A percentile compares a stretch with the other conserved stretches of the same genome.
phyloP scores from a whole-genome alignment of 441 rosid species.

The Erodium chrysanthum region DNA sequence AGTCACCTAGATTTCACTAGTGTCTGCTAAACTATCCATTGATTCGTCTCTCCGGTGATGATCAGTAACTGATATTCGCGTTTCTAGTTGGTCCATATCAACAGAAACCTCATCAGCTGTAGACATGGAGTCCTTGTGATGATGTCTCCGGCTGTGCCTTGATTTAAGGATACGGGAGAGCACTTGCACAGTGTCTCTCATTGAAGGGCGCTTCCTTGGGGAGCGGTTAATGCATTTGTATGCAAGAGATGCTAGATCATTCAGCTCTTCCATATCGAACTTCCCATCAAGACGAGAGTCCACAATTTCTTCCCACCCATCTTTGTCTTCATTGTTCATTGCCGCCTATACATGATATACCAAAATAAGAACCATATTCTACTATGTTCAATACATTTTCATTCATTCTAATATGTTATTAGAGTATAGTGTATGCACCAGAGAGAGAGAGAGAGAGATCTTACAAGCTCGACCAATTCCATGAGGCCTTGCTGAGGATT shows the following conservation, averaged over 20 bases:
- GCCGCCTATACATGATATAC: slow-evolving; percentile 51
- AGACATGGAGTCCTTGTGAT: slow-evolving; percentile 35
- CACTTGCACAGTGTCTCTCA: slow-evolving; percentile 89
- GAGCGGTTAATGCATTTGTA: slow-evolving; percentile 65
- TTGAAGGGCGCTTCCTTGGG: slow-evolving; percentile 72
- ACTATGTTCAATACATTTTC: background rate
- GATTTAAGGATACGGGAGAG: slow-evolving; percentile 55
- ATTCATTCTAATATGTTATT: background rate
- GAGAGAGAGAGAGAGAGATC: slow-evolving; percentile 13
- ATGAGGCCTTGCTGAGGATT: slow-evolving; percentile 92
- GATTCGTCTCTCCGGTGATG: slow-evolving; percentile 56
- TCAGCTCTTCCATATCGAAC: slow-evolving; percentile 61
- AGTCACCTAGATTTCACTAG: slow-evolving; percentile 32
- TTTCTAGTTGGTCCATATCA: slow-evolving; percentile 40
- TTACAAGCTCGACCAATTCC: slow-evolving; percentile 90
- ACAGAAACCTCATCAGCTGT: slow-evolving; percentile 38
- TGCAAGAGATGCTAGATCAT: slow-evolving; percentile 77
- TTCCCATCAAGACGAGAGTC: slow-evolving; percentile 70
- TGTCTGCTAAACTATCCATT: slow-evolving; percentile 53
- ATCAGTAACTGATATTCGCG: slow-evolving; percentile 32
- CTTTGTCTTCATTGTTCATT: slow-evolving; percentile 66
- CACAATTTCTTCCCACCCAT: slow-evolving; percentile 92
- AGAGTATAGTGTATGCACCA: background rate
- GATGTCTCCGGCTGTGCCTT: slow-evolving; percentile 58
- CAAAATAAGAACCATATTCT: background rate